Conservation (phyloP, 768 basidiomycete species). For the Arthromyces matolae region DNA sequence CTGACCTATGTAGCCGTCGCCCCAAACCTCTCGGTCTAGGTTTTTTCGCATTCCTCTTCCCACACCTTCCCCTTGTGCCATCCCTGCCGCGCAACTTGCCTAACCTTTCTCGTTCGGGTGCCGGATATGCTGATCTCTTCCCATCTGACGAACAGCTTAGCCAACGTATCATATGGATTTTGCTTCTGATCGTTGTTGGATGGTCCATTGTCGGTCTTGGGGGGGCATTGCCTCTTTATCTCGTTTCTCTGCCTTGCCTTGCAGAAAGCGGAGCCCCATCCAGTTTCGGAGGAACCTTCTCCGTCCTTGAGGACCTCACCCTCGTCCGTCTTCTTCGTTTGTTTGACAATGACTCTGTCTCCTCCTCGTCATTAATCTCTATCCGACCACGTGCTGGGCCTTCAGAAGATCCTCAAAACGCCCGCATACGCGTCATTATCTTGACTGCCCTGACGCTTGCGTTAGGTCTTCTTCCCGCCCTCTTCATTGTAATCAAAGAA, state of each 20-base stretch:
- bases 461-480: slow-evolving; percentile 60
- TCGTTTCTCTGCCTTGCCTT: slow-evolving; percentile 67
- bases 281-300: slow-evolving; percentile 54
- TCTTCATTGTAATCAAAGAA: slow-evolving; percentile 63
- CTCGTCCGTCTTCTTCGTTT: slow-evolving; percentile 69
- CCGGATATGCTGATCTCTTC: slow-evolving; percentile 52
- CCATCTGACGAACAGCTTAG: slow-evolving; percentile 73
- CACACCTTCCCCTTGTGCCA: slow-evolving; percentile 65
- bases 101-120: slow-evolving; percentile 46
- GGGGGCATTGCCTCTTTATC: slow-evolving; percentile 71
- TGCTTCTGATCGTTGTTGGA: slow-evolving; percentile 57
- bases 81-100: slow-evolving; percentile 52
- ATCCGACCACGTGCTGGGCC: slow-evolving; percentile 32
- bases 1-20: slow-evolving; percentile 43
- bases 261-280: slow-evolving; percentile 43
- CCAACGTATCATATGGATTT: slow-evolving; percentile 68
- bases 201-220: slow-evolving; percentile 68
- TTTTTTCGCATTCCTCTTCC: slow-evolving; percentile 68
- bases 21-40: slow-evolving; percentile 56
- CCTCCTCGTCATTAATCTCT: slow-evolving; percentile 27
- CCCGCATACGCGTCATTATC: slow-evolving; percentile 64
- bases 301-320: slow-evolving; percentile 71
- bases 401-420: slow-evolving; percentile 34
- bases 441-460: slow-evolving; percentile 59
- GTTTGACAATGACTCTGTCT: slow-evolving; percentile 41